phyloP scores from a whole-genome alignment of 1,139 yeast species.

The Blastobotrys proliferans region DNA sequence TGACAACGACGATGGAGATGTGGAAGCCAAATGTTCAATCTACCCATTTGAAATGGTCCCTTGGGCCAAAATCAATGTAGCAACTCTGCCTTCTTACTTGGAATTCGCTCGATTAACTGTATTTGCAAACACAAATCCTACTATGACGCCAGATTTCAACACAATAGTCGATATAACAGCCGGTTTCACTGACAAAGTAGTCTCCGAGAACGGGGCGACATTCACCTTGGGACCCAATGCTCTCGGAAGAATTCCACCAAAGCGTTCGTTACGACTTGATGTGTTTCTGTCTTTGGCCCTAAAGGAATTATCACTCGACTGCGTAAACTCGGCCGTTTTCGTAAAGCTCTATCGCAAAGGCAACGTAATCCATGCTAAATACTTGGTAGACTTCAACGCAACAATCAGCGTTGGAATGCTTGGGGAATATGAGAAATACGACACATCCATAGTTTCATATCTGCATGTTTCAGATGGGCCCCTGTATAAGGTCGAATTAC shows the following conservation, averaged over 20 bases:
- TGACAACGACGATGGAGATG: background rate
- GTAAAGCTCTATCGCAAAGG: background rate
- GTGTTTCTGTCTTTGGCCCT: slow-evolving; percentile 9
- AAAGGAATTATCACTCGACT: slow-evolving; percentile 6
- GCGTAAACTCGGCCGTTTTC: background rate
- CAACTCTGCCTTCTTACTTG: slow-evolving; percentile 1
- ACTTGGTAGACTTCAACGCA: slow-evolving; percentile 10
- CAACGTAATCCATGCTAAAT: background rate
- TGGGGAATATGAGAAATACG: too few species aligned
- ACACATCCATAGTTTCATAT: background rate
- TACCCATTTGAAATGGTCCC: background rate
- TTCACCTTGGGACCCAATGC: background rate
- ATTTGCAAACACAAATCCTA: background rate
- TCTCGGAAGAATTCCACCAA: slow-evolving; percentile 10
- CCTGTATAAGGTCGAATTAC: background rate
- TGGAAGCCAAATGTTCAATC: background rate
- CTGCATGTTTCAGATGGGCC: slow-evolving; percentile 13
- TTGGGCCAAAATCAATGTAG: background rate
- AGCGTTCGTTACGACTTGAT: slow-evolving; percentile 8
- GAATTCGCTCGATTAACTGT: background rate
- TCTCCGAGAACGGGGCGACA: background rate
- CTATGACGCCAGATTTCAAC: slow-evolving; percentile 1
- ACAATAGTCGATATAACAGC: slow-evolving; percentile 2
- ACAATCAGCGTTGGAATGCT: background rate
- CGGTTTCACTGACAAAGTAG: background rate